A percentile compares a stretch with the other conserved stretches of the same genome.
phyloP scores from a whole-genome alignment of 352 stramenopile genomes.

The Phytophthora pisi region DNA sequence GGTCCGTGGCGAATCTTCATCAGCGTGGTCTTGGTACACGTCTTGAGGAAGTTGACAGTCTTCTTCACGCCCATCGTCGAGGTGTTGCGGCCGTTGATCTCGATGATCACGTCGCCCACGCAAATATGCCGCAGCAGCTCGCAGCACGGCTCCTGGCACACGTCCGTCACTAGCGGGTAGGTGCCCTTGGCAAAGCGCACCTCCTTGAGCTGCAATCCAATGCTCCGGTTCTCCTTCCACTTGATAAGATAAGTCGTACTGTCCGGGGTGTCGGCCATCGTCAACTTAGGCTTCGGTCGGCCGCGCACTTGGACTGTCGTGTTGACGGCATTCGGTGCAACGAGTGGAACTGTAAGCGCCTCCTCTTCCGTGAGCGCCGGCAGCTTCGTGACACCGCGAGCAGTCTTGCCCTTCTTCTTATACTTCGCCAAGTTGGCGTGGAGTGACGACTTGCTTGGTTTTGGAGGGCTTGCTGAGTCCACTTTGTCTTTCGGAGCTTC shows the following conservation, averaged over 20 bases:
- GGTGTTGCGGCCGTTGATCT: slow-evolving; percentile 90
- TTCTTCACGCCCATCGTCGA: slow-evolving; percentile 91
- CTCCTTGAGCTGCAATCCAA: slow-evolving; percentile 85
- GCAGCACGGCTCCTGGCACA: slow-evolving; percentile 87
- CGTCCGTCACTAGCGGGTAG: slow-evolving; percentile 82
- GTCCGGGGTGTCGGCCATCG: slow-evolving; percentile 80
- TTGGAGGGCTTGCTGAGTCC: slow-evolving; percentile 32
- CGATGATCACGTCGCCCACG: slow-evolving; percentile 84
- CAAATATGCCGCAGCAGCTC: slow-evolving; percentile 84
- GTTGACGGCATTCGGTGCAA: slow-evolving; percentile 84
- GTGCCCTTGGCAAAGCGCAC: slow-evolving; percentile 76
- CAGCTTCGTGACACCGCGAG: slow-evolving; percentile 63
- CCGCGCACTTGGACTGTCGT: slow-evolving; percentile 85
- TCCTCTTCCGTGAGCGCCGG: slow-evolving; percentile 62
- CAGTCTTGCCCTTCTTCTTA: slow-evolving; percentile 77
- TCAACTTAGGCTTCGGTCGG: slow-evolving; percentile 74
- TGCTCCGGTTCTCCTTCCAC: slow-evolving; percentile 89
- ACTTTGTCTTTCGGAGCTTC: slow-evolving; percentile 40
- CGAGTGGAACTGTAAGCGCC: slow-evolving; percentile 76
- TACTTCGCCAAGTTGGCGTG: slow-evolving; percentile 79
- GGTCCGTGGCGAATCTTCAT: slow-evolving; percentile 86
- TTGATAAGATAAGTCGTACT: slow-evolving; percentile 87
- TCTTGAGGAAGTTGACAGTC: slow-evolving; percentile 87
- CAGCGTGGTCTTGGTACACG: slow-evolving; percentile 86
- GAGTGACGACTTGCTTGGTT: slow-evolving; percentile 45